Base-by-base conservation (phyloP, 345 rosid species). In the Lumnitzera littorea region DNA sequence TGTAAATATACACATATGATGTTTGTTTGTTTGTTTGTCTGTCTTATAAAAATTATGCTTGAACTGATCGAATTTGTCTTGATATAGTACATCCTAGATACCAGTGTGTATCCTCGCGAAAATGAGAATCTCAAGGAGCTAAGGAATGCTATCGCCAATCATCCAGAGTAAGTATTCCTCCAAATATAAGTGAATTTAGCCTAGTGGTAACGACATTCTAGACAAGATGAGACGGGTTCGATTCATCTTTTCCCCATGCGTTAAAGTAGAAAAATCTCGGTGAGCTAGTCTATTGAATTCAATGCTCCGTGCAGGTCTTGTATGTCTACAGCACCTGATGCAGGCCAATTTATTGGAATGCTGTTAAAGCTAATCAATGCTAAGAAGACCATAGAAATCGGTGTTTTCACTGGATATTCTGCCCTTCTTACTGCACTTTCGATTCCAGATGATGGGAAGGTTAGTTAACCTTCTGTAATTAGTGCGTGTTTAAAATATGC, bases 401-500 rank as follows among this genome's bases (percentile, higher is more conserved):
- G 92, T 25, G 83, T 84, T 65, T 85, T 70, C 78, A 85, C 90
- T 36, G 84, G 96, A 14, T 82, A 85, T 68, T 85, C 96, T 59
- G 90, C 82, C 65, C 88, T 88, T 52, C 83, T 80, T 53, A 83
- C 80, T 50, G 88, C 85, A 56, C 88, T 85, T 50, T 69, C 78
- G 1, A 67, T 80, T 48, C 92, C 88, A 0, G 71, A 86, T 2
- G 88, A 88, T 63, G 92, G 88, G 60, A 72, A 82, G 85, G 72
- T 76, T 25, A 48, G 20, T 20, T 20, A 20, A 20, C 20, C 20
- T 20, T 20, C 20, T 1, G 20, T 20, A 1, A 20, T 20, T 20
- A 0, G 20, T 20, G 20, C 20, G 20, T 20, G 20, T 20, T 20
- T 20, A 20, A 20, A 20, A 1, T 20, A 20, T 20, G 20, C 20